Conservation (phyloP, 345 rosid species). For the Gossypium bickii region DNA sequence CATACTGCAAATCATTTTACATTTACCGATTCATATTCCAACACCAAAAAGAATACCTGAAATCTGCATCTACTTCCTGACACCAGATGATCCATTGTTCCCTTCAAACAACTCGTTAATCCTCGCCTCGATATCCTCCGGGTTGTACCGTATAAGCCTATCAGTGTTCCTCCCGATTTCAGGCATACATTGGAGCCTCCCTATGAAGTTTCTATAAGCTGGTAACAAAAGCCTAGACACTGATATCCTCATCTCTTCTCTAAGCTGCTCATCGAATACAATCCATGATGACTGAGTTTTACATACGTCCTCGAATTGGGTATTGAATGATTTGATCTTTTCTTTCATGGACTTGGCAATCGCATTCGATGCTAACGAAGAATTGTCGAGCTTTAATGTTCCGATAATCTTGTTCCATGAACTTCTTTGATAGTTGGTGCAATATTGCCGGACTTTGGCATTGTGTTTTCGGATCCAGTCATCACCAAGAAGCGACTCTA, state of each 20-base stretch:
- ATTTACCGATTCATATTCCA: constrained; percentile 18
- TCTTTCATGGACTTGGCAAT: constrained; percentile 50
- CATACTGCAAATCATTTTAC: neutral
- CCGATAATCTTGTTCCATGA: constrained; percentile 70
- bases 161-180: constrained; percentile 52
- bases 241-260: constrained; percentile 50
- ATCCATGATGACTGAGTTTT: constrained; percentile 53
- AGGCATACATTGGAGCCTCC: constrained; percentile 47
- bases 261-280: constrained; percentile 63
- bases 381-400: constrained; percentile 46
- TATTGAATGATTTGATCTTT: constrained; percentile 55
- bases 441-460: constrained; percentile 63
- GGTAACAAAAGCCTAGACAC: constrained; percentile 49
- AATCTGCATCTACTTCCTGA: constrained; percentile 40
- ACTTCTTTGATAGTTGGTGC: constrained; percentile 51
- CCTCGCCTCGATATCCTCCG: constrained; percentile 52
- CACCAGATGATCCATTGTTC: constrained; percentile 30
- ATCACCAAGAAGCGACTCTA: constrained; percentile 69
- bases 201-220: constrained; percentile 51
- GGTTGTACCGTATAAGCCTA: constrained; percentile 36
- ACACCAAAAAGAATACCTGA: constrained; percentile 20
- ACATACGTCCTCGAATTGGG: constrained; percentile 47
- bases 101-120: constrained; percentile 60
- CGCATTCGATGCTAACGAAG: constrained; percentile 31
- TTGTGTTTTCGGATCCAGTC: constrained; percentile 82